Conservation (phyloP, 176 grass and related monocot species). For the Pharus latifolius region DNA sequence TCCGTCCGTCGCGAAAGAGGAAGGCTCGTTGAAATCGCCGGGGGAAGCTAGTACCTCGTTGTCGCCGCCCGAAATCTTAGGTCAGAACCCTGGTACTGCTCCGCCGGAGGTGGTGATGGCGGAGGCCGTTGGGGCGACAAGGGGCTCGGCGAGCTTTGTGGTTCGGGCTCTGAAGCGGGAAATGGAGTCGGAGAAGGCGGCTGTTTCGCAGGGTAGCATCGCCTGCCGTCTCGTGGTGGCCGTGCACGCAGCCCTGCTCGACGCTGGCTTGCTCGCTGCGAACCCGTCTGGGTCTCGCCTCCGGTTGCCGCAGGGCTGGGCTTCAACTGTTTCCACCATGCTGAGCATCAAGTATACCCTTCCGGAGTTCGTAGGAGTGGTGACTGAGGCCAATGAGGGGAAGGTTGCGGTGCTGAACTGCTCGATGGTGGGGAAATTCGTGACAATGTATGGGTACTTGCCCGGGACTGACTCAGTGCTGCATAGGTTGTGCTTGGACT, state of each 20-base stretch:
- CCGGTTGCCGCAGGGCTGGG: slow-evolving; percentile 29
- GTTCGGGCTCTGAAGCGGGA: slow-evolving; percentile 31
- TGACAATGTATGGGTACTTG: slow-evolving; percentile 50
- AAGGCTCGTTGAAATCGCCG: background rate
- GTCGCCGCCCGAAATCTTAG: background rate
- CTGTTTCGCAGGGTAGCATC: background rate
- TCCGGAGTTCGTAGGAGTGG: slow-evolving; percentile 9
- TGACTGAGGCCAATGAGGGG: slow-evolving; percentile 8
- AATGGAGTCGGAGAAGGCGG: slow-evolving; percentile 25
- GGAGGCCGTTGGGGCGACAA: background rate
- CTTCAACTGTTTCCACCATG: slow-evolving; percentile 11
- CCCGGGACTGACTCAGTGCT: slow-evolving; percentile 22
- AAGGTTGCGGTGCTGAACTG: slow-evolving; percentile 49
- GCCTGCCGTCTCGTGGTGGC: slow-evolving; percentile 33
- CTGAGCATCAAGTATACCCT: slow-evolving; percentile 47
- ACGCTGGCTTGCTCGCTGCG: slow-evolving; percentile 30
- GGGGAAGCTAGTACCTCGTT: background rate
- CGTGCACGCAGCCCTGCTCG: slow-evolving; percentile 54
- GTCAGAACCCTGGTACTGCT: background rate
- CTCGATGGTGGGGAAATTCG: slow-evolving; percentile 42
- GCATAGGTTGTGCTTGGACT: slow-evolving; percentile 48
- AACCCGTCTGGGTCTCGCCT: background rate
- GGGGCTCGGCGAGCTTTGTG: slow-evolving; percentile 12
- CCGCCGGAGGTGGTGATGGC: slow-evolving; percentile 20
- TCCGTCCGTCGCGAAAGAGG: background rate